Base-by-base conservation (phyloP, 352 stramenopile genomes). In the Hyaloperonospora brassicae region DNA sequence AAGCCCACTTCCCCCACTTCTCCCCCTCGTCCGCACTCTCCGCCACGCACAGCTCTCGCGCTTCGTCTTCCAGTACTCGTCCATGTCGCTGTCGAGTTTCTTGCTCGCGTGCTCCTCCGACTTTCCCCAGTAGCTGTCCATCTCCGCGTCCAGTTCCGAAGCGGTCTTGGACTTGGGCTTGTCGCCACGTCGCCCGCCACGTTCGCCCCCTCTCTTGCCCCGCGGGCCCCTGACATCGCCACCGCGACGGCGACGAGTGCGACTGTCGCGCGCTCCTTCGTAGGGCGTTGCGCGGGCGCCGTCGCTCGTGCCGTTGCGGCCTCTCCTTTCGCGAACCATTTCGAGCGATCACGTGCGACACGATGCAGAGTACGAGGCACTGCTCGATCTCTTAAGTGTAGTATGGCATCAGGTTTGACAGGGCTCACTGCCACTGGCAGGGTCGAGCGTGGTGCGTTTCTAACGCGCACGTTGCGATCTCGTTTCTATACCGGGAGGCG, bases 21-120 rank as follows among this genome's bases (percentile, higher is more conserved):
- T 34, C 27, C 27, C 27, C 27, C 27, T 0, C 27, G 4, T 34
- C 17, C 17, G 27, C 27, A 4, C 4, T 34, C 8, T 34, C 27
- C 4, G 4, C 27, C 27, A 34, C 27, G 4, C 27, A 34, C 27
- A 4, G 27, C 27, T 34, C 27, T 34, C 68, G 41, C 77, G 73
- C 69, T 93, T 93, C 38, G 57, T 78, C 78, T 93, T 93, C 83
- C 83, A 93, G 71, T 93, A 93, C 59, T 89, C 73, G 61, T 93
- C 79, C 83, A 93, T 88, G 64, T 93, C 83, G 39, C 47, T 70
- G 56, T 93, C 83, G 25, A 93, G 58, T 63, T 88, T 89, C 75
- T 93, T 93, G 48, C 72, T 39, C 22, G 83, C 83, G 59, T 93
- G 83, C 63, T 93, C 83, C 57, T 76, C 68, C 50, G 79, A 90